Percentiles rank a stretch among this genome's conserved stretches.
These are phyloP conservation scores for Apiosordaria backusii DNA, from an alignment of 495 filamentous ascomycete genomes.

Conservation along the genomic window DNA sequence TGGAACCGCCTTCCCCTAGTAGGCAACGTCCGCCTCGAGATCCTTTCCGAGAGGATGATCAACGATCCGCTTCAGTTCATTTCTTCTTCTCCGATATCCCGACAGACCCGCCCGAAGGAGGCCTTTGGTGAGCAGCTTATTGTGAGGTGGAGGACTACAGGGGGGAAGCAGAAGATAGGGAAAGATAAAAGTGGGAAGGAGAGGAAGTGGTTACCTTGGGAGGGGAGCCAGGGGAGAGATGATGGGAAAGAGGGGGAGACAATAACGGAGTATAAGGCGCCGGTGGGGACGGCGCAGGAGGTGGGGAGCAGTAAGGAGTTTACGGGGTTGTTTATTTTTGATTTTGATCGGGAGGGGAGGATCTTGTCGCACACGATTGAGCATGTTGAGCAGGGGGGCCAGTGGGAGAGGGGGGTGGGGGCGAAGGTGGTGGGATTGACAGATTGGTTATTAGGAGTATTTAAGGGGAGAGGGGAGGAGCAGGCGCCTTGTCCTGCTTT, in stretches of 20 bases:
- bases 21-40: conserved; percentile 81
- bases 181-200: neutral
- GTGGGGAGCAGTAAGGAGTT: conserved; percentile 51
- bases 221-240: neutral
- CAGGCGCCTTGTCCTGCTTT: conserved; percentile 34
- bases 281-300: conserved; percentile 24
- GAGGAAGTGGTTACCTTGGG: neutral
- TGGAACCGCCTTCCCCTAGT: conserved; percentile 90
- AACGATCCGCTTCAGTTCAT: conserved; percentile 37
- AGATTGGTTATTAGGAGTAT: conserved; percentile 78
- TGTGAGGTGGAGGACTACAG: conserved; percentile 71
- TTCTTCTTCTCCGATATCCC: neutral
- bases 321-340: conserved; percentile 85
- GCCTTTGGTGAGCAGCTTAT: conserved; percentile 71
- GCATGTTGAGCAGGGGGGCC: conserved; percentile 75
- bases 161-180: conserved; percentile 32
- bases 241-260: neutral
- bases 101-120: conserved; percentile 30
- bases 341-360: conserved; percentile 86
- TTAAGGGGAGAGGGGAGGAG: conserved; percentile 34
- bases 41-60: conserved; percentile 83
- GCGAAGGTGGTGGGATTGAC: conserved; percentile 78
- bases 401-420: conserved; percentile 57
- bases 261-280: conserved; percentile 21
- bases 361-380: conserved; percentile 88